phyloP scores from a whole-genome alignment of 179 eudicot species.

The Amaranthus tricolor region DNA sequence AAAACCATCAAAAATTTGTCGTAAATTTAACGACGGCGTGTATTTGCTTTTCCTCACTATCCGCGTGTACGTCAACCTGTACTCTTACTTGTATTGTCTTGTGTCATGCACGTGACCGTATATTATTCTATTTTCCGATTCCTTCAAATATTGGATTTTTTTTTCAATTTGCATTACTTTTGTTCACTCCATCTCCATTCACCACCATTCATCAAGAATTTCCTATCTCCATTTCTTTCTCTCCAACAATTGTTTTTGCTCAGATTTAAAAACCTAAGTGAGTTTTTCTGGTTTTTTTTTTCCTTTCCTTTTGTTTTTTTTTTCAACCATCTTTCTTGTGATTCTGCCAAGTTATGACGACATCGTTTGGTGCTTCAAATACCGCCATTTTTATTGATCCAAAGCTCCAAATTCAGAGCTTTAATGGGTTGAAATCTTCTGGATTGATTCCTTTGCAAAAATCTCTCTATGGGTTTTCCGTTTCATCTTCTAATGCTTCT shows the following conservation, averaged over 20 bases:
- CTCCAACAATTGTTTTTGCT: conserved; percentile 5
- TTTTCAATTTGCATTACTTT: neutral
- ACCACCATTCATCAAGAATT: conserved; percentile 25
- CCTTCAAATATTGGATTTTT: conserved; percentile 4
- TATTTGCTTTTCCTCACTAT: too few relatives aligned
- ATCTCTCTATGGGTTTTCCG: conserved; percentile 26
- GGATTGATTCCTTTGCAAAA: conserved; percentile 28
- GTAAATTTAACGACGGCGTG: too few relatives aligned
- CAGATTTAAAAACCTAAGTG: neutral
- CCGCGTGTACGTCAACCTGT: neutral
- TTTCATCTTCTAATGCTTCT: conserved; percentile 32
- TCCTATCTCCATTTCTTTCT: conserved; percentile 12
- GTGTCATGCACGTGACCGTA: conserved; percentile 34
- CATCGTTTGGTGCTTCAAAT: conserved; percentile 58
- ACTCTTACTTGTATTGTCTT: conserved; percentile 18
- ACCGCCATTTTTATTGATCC: conserved; percentile 39
- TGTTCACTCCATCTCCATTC: conserved; percentile 2
- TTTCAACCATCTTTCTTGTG: neutral
- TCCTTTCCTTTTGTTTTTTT: neutral
- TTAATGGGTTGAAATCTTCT: conserved; percentile 46
- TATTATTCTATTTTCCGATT: neutral
- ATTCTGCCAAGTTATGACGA: conserved; percentile 41
- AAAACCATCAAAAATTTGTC: too few relatives aligned
- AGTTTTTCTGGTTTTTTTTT: conserved; percentile 21
- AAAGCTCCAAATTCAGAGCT: conserved; percentile 41